These are phyloP conservation scores for Monosporascus sp. DNA, from an alignment of 2,329 filamentous ascomycete species.

Conservation along the genomic window DNA sequence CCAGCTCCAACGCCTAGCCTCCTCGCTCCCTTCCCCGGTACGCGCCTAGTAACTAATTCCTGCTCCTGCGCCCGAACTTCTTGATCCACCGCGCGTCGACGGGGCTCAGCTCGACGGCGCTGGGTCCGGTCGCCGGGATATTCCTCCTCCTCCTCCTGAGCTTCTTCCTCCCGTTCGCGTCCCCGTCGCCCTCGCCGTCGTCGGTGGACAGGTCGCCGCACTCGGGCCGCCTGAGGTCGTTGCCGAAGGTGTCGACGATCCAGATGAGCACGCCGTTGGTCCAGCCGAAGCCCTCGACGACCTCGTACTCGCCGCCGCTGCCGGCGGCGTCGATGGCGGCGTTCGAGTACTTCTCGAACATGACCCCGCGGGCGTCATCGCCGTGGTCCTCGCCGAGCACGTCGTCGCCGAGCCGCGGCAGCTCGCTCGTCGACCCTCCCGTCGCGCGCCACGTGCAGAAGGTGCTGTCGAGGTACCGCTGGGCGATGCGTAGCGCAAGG, in stretches of 20 bases:
- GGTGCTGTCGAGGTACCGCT: conserved; percentile 61
- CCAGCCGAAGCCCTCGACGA: conserved; percentile 68
- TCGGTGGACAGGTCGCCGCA: conserved; percentile 46
- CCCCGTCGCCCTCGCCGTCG: conserved; percentile 16
- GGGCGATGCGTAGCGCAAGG: conserved; percentile 53
- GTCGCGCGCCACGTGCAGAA: conserved; percentile 68
- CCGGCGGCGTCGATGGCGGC: conserved; percentile 56
- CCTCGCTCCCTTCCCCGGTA: not conserved
- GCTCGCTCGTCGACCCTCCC: conserved; percentile 52
- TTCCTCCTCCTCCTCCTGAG: conserved; percentile 25
- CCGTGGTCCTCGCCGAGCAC: conserved; percentile 29
- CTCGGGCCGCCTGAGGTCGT: conserved; percentile 48
- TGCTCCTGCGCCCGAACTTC: conserved; percentile 33
- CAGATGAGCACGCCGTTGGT: conserved; percentile 65
- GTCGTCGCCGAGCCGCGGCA: conserved; percentile 42
- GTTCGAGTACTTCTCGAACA: conserved; percentile 67
- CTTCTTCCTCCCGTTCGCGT: not conserved
- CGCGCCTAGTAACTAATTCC: not conserved
- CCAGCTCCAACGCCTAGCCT: no score
- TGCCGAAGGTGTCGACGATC: conserved; percentile 57
- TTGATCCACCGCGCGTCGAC: conserved; percentile 44
- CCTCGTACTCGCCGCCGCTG: conserved; percentile 62
- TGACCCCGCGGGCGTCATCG: conserved; percentile 46
- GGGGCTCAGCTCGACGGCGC: conserved; percentile 42
- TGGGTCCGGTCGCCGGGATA: conserved; percentile 1